phyloP scores from a whole-genome alignment of 331 rosid genomes.

The Erythrophleum ivorense region DNA sequence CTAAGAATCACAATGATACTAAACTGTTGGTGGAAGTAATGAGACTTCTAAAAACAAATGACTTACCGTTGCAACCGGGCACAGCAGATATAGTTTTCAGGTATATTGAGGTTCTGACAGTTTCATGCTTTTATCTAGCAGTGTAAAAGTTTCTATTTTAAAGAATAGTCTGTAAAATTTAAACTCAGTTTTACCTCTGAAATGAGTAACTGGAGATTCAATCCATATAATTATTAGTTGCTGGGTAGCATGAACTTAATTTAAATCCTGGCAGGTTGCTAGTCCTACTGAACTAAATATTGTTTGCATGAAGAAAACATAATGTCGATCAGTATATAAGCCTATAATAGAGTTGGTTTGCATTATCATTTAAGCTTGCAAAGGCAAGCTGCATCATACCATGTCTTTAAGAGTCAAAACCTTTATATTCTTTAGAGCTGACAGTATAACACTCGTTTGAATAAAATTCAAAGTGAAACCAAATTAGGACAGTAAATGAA shows the following conservation, averaged over 20 bases:
- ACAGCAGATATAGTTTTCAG: constrained; percentile 94
- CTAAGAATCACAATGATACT: constrained; percentile 70
- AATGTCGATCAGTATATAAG: constrained; percentile 7
- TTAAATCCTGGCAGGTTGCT: constrained; percentile 14
- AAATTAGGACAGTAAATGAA: constrained; percentile 9
- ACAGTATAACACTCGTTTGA: background rate
- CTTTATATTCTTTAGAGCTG: constrained; percentile 9
- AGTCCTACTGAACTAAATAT: constrained; percentile 10
- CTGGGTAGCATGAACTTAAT: background rate
- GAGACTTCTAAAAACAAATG: constrained; percentile 73
- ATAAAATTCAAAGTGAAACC: background rate
- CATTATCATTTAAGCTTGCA: constrained; percentile 14
- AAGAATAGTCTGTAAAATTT: constrained; percentile 7
- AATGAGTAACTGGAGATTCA: background rate
- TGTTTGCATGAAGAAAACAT: constrained; percentile 20
- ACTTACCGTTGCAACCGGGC: constrained; percentile 83
- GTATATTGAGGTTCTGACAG: constrained; percentile 44
- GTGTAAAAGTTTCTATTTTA: background rate
- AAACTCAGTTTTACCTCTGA: constrained; percentile 22
- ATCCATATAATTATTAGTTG: constrained; percentile 31
- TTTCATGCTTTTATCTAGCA: constrained; percentile 33
- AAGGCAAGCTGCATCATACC: constrained; percentile 1
- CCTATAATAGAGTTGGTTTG: constrained; percentile 16
- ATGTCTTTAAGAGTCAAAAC: constrained; percentile 7
- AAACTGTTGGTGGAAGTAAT: constrained; percentile 75